Evolutionary conservation across 805 yeast genomes (phyloP), one percentile per base, ranked within the genome.

Genomic region (Maudiozyma pseudohumilis): DNA sequence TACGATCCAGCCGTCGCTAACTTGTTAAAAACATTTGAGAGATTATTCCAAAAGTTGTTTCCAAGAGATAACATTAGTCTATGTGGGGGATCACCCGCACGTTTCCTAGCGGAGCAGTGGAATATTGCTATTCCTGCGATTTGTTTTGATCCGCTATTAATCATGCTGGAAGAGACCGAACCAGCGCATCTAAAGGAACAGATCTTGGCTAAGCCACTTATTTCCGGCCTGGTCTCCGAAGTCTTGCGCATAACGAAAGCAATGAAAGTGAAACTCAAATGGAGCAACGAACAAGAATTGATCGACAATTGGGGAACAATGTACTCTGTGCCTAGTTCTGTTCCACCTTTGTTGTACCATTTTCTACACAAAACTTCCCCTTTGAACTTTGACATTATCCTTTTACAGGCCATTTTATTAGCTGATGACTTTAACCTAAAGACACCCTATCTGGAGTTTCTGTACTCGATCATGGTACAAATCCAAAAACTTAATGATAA

Each of bases 401-500:
- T 88, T 38, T 69, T 88, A 43, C 94, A 86, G 53, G 94, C 95
- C 5, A 88, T 88, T 36, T 64, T 88, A 39, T 66, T 87, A 40
- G 95, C 92, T n/a, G 95, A 87, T 61, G 95, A 87, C 55, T 74
- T 74, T 53, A 78, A 80, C 34, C 77, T 86, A 38, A 80, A 81
- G 55, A 85, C 96, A 0, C 96, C 96, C 2, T 88, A 88, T 56
- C 66, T 88, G 56, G 96, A 88, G 61, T 84, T 84, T 48, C 63
- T 85, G 40, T 88, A 85, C 55, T 86, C 95, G 2, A 71, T 77
- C 38, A 64, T 81, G 66, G 76, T 83, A 45, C 88, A 81, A 55
- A 70, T 66, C 38, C 69, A 65, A 39, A 69, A 65, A 41, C 60
- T 72, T 41, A 77, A 76, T 43, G 42, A 47, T n/a, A 64, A 65